Conservation (phyloP, 257 asterid species). For the Solanum ossicruentum region DNA sequence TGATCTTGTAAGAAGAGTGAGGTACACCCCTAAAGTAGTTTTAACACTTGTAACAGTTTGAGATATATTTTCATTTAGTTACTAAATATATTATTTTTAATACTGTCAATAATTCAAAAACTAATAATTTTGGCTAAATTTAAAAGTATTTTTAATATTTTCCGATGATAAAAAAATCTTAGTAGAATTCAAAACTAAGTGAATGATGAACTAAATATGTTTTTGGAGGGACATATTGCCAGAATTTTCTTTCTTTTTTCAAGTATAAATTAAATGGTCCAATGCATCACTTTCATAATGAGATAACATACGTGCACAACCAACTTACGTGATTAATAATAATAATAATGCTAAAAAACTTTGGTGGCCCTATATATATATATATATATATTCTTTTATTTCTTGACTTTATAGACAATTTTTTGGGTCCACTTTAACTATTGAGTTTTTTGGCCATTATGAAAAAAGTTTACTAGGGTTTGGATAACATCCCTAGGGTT, state of each 20-base stretch:
- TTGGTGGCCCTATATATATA: neutral
- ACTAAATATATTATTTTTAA: no score
- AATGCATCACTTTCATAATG: neutral
- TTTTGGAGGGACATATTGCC: neutral
- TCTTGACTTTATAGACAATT: neutral
- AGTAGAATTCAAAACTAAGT: neutral
- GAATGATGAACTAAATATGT: neutral
- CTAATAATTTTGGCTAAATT: no score
- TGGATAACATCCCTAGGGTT: neutral
- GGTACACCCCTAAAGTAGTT: no score
- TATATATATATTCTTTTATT: neutral
- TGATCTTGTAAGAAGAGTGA: no score
- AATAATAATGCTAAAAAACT: neutral
- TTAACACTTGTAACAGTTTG: no score
- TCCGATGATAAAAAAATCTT: neutral
- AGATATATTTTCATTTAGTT: no score
- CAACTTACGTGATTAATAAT: neutral
- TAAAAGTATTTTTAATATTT: neutral
- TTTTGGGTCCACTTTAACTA: neutral
- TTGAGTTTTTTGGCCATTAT: neutral
- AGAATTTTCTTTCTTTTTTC: neutral
- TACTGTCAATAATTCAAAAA: no score
- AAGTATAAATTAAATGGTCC: neutral
- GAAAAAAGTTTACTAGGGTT: neutral
- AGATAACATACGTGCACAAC: constrained; percentile 1